phyloP scores from a whole-genome alignment of 140 eudicot genomes.

The Artemisia princeps region DNA sequence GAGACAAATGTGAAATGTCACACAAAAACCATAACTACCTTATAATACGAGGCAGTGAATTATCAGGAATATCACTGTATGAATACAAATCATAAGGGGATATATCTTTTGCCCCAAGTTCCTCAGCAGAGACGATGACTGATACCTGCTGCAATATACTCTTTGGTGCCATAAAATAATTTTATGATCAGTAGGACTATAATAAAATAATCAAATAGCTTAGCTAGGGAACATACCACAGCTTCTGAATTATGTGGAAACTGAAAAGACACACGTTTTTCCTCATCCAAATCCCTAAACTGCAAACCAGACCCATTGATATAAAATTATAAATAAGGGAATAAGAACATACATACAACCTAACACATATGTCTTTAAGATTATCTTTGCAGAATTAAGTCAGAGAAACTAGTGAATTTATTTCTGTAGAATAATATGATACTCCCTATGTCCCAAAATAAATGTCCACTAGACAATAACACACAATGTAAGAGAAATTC shows the following conservation, averaged over 20 bases:
- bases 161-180: constrained; percentile 30
- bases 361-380: too few species aligned
- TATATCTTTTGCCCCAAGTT: constrained; percentile 58
- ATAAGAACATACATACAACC: not conserved
- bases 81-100: constrained; percentile 51
- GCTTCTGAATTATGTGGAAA: constrained; percentile 41
- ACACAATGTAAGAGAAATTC: not conserved
- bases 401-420: not conserved
- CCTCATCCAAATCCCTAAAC: constrained; percentile 48
- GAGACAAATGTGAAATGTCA: not conserved
- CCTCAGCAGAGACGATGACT: constrained; percentile 63
- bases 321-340: not conserved
- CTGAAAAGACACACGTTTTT: constrained; percentile 54
- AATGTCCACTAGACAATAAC: not conserved
- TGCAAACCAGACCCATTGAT: constrained; percentile 34
- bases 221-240: constrained; percentile 37
- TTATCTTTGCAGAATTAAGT: not conserved
- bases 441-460: too few species aligned
- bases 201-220: not conserved
- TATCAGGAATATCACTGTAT: constrained; percentile 45
- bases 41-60: constrained; percentile 53
- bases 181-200: constrained; percentile 5
- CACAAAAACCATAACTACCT: constrained; percentile 36
- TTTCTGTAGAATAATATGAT: too few species aligned
- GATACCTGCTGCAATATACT: constrained; percentile 49